These are phyloP conservation scores for Paecilomyces fulvus DNA, from an alignment of 2,329 filamentous ascomycete genomes.

Conservation along the genomic window DNA sequence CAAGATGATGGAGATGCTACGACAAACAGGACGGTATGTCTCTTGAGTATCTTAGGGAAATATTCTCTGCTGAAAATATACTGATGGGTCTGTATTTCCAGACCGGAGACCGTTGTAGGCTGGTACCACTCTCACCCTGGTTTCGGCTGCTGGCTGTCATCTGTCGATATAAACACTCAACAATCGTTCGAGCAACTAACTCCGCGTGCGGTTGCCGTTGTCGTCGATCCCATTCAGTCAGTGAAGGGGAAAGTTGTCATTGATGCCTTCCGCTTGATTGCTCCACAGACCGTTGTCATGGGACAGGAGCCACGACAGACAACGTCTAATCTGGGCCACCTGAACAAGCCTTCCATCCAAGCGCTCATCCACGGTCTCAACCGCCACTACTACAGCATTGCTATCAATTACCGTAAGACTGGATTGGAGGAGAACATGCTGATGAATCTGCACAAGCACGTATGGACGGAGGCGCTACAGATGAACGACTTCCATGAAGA, in stretches of 20 bases:
- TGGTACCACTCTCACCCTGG: conserved; percentile 99
- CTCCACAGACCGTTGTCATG: conserved; percentile 94
- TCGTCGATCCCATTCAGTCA: conserved; percentile 97
- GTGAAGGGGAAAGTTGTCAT: conserved; percentile 99
- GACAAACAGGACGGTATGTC: conserved; percentile 83
- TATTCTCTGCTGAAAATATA: background rate
- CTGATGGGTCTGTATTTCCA: conserved; percentile 29
- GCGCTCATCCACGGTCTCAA: conserved; percentile 97
- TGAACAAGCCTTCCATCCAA: conserved; percentile 99
- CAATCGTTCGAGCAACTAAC: conserved; percentile 99
- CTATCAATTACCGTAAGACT: conserved; percentile 96
- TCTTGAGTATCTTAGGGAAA: background rate
- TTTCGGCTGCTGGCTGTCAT: conserved; percentile 98
- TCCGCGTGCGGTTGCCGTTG: conserved; percentile 90
- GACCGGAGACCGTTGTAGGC: conserved; percentile 92
- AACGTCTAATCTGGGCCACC: conserved; percentile 92
- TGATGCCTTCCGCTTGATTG: conserved; percentile 96
- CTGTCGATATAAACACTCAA: conserved; percentile 98
- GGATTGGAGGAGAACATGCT: conserved; percentile 98
- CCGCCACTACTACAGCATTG: conserved; percentile 98
- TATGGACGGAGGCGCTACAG: conserved; percentile 94
- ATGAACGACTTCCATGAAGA: conserved; percentile 94
- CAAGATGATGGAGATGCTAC: conserved; percentile 99
- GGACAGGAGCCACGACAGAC: conserved; percentile 96
- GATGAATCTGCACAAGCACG: conserved; percentile 99